Evolutionary conservation across 371 early-diverging fungal genomes (phyloP).

Genomic region (Rhizopus arrhizus): DNA sequence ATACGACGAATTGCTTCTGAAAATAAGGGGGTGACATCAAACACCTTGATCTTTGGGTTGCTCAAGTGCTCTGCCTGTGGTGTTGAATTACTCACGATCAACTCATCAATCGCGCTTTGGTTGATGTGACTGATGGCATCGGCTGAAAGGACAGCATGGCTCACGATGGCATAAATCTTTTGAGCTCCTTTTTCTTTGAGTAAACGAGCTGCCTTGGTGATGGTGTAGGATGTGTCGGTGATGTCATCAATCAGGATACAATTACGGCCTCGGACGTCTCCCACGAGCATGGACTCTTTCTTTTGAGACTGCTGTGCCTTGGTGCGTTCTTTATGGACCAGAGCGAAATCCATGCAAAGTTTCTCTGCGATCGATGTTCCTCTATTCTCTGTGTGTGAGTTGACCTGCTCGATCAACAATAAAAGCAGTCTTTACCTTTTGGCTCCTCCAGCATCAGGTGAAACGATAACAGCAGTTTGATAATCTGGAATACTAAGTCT

Average conservation of each 20-base stretch:
- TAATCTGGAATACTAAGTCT: slow-evolving; percentile 78
- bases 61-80: slow-evolving; percentile 81
- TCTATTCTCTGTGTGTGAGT: slow-evolving; percentile 32
- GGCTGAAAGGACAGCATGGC: slow-evolving; percentile 87
- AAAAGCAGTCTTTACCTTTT: slow-evolving; percentile 66
- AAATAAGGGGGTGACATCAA: slow-evolving; percentile 85
- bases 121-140: slow-evolving; percentile 83
- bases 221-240: slow-evolving; percentile 91
- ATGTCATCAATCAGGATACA: slow-evolving; percentile 95
- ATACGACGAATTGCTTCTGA: slow-evolving; percentile 94
- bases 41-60: slow-evolving; percentile 74
- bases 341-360: slow-evolving; percentile 84
- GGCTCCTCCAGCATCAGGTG: slow-evolving; percentile 97
- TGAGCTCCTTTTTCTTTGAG: slow-evolving; percentile 86
- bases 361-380: slow-evolving; percentile 86
- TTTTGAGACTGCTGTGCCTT: slow-evolving; percentile 50
- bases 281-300: slow-evolving; percentile 86
- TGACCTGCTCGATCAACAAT: no score
- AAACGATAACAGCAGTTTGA: slow-evolving; percentile 85
- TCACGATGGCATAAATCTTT: slow-evolving; percentile 87
- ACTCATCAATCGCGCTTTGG: slow-evolving; percentile 69
- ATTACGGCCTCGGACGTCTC: slow-evolving; percentile 83
- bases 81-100: slow-evolving; percentile 89
- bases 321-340: slow-evolving; percentile 87
- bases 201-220: slow-evolving; percentile 86